Conservation (phyloP, 2,329 filamentous ascomycete genomes). For the Seiridium unicorne region DNA sequence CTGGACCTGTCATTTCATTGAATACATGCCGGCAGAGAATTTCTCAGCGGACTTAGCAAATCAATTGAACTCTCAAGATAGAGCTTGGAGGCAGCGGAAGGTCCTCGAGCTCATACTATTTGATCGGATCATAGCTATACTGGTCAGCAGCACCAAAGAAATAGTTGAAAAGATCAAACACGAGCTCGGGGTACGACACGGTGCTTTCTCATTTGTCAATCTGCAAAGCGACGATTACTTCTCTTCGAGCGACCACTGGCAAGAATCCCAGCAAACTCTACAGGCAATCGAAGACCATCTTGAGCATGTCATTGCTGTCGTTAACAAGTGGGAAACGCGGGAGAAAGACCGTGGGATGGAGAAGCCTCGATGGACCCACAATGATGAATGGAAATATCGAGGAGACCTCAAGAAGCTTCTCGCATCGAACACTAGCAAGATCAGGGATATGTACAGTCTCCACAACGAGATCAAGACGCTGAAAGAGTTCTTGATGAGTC, state of each 20-base stretch:
- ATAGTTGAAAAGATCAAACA: background rate
- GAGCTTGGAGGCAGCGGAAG: constrained; percentile 24
- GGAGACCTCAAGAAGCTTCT: constrained; percentile 10
- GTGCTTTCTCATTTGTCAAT: background rate
- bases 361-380: constrained; percentile 28
- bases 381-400: constrained; percentile 29
- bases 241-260: constrained; percentile 11
- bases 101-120: constrained; percentile 26
- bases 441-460: background rate
- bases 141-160: constrained; percentile 8
- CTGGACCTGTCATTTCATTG: constrained; percentile 28
- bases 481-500: background rate
- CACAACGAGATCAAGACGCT: background rate
- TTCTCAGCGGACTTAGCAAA: background rate
- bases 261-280: constrained; percentile 15
- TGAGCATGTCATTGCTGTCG: constrained; percentile 12
- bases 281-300: constrained; percentile 19
- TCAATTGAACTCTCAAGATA: background rate
- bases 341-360: constrained; percentile 23
- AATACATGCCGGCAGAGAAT: constrained; percentile 9
- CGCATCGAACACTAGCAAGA: background rate
- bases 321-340: constrained; percentile 22
- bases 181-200: background rate
- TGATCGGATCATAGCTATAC: constrained; percentile 10
- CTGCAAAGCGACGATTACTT: constrained; percentile 9